Evolutionary conservation across 2,329 filamentous ascomycete species (phyloP), one percentile per base, ranked within the genome.

Genomic region (Botryotinia convoluta): DNA sequence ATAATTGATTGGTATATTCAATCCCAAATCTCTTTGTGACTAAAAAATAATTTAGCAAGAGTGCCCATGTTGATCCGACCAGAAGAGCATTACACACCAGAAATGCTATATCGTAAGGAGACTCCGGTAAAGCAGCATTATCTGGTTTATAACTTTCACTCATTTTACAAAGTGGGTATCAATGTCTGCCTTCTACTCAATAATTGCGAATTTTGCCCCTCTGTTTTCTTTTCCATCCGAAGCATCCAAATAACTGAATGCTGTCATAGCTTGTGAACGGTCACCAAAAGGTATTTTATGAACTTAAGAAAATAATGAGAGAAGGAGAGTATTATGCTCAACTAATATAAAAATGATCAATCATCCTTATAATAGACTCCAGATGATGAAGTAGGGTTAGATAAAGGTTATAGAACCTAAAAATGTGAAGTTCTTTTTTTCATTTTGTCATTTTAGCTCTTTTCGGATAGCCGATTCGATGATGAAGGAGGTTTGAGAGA

Each of bases 1-100:
- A 79, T 85, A 91, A 77, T 92, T 90, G 77, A 92, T 86, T 4
- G 90, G 90, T 10, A 91, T 83, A 72, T 85, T 83, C 18, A 87
- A 81, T 35, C 86, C 85, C 59, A 90, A 82, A 83, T 92, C 90
- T 80, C 90, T 83, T 80, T 91, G 87, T 62, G 88, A 88, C 89
- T 81, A 70, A 7, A 59, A 26, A 37, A 67, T 16, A 65, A 12
- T 48, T 76, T 45, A 78, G 72, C 37, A 74, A 54, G 61, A 61
- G 44, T 71, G 60, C 9, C 10, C 68, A 35, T 57, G 7, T 32
- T 32, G 51, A 57, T 14, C 63, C 5, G 39, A 57, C 18, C n/a
- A 51, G 61, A 54, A 44, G 20, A 48, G 22, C 7, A 7, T 29
- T 42, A 59, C 74, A 74, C 76, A 79, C 79, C 39, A 79, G 74